Base-by-base conservation (phyloP, 257 asterid species). In the Nicotiana tomentosiformis region DNA sequence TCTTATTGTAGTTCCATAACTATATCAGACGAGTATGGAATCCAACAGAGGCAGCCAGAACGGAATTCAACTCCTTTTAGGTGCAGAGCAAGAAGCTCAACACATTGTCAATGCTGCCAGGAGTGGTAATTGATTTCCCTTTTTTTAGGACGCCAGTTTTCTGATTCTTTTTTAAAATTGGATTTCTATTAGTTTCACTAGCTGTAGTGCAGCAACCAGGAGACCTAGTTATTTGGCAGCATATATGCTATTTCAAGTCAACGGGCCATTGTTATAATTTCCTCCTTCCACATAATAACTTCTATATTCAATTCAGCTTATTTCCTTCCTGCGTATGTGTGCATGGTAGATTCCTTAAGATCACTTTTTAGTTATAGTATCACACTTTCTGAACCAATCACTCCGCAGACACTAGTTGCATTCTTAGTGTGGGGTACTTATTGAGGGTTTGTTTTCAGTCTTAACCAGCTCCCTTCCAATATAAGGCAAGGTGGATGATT, bases 51-150 rank as follows among this genome's bases (percentile, higher is more conserved):
- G 88, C 64, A 76, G 53, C 35, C 84, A 55, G 68, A 81, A 76
- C 29, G 88, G 88, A 62, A 82, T 86, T 83, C 88, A 83, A 80
- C 82, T 60, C 5, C 81, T 86, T 49, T 83, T 86, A 83, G 78
- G 74, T 26, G 88, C 88, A 78, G 88, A 86, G 70, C 88, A 86
- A 81, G 88, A 86, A 83, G 88, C 88, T 57, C 88, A 86, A 57
- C 88, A 83, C 57, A 86, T 83, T 74, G 88, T 86, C 84, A 86
- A 83, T 83, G 86, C 84, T 86, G 86, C 88, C 26, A 86, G 39
- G 77, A 83, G 33, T 77, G 85, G 85, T 83, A 77, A 82, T 37
- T 61, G 18, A 23, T 66, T 18, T 81, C 64, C 56, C 64, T 46
- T 17, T 78, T 72, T 33, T 81, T 11, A 51, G 14, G 11, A 72